Evolutionary conservation across 805 yeast species (phyloP), one percentile per base, ranked within the genome.

Genomic region (Blastobotrys americana): DNA sequence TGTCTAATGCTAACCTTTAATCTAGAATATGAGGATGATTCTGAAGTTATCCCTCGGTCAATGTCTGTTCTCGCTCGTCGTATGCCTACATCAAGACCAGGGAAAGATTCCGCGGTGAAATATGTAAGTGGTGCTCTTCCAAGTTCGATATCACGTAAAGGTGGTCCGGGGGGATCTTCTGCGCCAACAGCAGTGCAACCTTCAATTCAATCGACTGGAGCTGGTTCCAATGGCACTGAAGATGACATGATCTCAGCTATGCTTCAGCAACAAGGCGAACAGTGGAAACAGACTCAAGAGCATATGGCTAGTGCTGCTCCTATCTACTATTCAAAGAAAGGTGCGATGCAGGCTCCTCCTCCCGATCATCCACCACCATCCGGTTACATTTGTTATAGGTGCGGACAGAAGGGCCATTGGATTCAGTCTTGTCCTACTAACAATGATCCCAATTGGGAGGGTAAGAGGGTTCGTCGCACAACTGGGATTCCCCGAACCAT

Each of bases 401-500:
- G 99, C 69, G 97, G 97, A 41, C 86, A 84, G 22, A 85, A 87
- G 63, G 93, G 87, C 45, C 99, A 93, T 63, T 90, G 95, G 88
- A 90, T 93, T 48, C 84, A 84, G 59, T 86, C 88, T 56, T 93
- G 99, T 69, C 98, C 99, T 0, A 86, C 95, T 2, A 83, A 85
- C 57, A 79, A 77, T 37, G 97, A 90, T 64, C 96, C 96, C 2
- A 84, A 79, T 55, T 88, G 88, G 74, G 97, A 90, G 59, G 95
- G 95, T 16, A 86, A 85, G 58, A 74, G 94, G 49, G 83, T 93
- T 40, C 83, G 85, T 55, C 76, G 95, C 55, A 89, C 97, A 0
- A 93, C 97, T 0, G 99, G 99, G 80, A 93, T 93, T 58, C 99
- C 99, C 2, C 84, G 82, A 64, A 82, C 94, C 27, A 87, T 87